phyloP scores from a whole-genome alignment of 2,329 filamentous ascomycete genomes.

The Fusarium burgessii region DNA sequence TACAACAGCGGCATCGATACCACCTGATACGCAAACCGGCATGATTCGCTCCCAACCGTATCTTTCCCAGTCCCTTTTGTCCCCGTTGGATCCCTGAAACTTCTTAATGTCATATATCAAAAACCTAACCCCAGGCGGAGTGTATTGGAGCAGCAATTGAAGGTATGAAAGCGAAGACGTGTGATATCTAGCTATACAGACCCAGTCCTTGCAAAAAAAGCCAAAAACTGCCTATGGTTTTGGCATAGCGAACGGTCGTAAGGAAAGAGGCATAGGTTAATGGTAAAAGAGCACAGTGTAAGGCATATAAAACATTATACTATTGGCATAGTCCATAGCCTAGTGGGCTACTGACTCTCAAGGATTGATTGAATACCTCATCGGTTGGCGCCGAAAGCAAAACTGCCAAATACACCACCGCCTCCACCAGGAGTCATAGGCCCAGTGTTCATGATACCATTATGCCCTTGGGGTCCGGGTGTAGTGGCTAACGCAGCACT shows the following conservation, averaged over 20 bases:
- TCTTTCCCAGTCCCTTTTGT: conserved; percentile 9
- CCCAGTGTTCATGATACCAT: conserved; percentile 68
- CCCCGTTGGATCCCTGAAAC: conserved; percentile 24
- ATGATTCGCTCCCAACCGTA: conserved; percentile 17
- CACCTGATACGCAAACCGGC: conserved; percentile 24
- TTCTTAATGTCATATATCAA: conserved; percentile 20
- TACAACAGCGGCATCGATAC: conserved; percentile 40
- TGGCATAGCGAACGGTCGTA: conserved; percentile 11
- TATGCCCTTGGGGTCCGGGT: conserved; percentile 62
- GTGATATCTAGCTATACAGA: background rate
- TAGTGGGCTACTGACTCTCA: background rate
- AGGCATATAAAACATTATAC: conserved; percentile 26
- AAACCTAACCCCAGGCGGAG: conserved; percentile 19
- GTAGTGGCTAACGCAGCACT: conserved; percentile 62
- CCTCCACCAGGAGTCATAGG: conserved; percentile 83
- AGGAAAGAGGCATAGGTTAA: conserved; percentile 1
- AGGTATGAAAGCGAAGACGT: conserved; percentile 4
- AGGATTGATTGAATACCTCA: conserved; percentile 33
- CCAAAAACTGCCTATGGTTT: conserved; percentile 2
- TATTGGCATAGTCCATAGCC: conserved; percentile 29
- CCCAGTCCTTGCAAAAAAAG: background rate
- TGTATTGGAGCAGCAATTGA: conserved; percentile 5
- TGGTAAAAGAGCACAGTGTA: conserved; percentile 16
- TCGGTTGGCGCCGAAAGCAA: conserved; percentile 65
- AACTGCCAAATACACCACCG: conserved; percentile 80